phyloP scores from a whole-genome alignment of 1,284 basidiomycete species.

The Mycocalia duriaeana region DNA sequence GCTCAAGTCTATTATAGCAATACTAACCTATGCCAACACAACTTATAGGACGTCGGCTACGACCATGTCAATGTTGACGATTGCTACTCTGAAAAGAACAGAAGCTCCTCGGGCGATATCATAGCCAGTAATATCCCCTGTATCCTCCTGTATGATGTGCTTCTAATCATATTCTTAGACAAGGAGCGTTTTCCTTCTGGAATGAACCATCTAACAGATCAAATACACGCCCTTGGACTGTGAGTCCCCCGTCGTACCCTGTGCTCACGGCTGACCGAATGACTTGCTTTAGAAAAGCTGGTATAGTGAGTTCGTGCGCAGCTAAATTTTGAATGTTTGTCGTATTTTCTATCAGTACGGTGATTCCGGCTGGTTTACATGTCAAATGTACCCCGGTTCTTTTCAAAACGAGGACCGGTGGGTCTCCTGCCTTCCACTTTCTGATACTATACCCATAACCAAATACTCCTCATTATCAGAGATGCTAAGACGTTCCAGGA shows the following conservation, averaged over 20 bases:
- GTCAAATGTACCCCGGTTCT: constrained; percentile 44
- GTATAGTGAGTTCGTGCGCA: constrained; percentile 35
- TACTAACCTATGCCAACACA: not conserved
- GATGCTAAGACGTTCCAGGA: constrained; percentile 46
- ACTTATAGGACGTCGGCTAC: constrained; percentile 45
- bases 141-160: no score
- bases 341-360: constrained; percentile 29
- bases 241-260: constrained; percentile 23
- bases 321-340: no score
- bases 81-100: constrained; percentile 50
- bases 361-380: constrained; percentile 49
- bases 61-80: constrained; percentile 53
- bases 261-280: not conserved
- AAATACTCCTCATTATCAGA: constrained; percentile 16
- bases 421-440: constrained; percentile 4
- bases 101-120: constrained; percentile 41
- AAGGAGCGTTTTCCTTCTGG: constrained; percentile 41
- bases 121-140: constrained; percentile 29
- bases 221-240: constrained; percentile 49
- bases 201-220: constrained; percentile 46
- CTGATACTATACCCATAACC: not conserved
- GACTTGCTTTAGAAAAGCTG: constrained; percentile 36
- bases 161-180: no score
- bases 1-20: constrained; percentile 1
- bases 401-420: constrained; percentile 41